Evolutionary conservation across 2,329 filamentous ascomycete genomes (phyloP), one percentile per base, ranked within the genome.

Genomic region (Ceratocystis harringtonii): DNA sequence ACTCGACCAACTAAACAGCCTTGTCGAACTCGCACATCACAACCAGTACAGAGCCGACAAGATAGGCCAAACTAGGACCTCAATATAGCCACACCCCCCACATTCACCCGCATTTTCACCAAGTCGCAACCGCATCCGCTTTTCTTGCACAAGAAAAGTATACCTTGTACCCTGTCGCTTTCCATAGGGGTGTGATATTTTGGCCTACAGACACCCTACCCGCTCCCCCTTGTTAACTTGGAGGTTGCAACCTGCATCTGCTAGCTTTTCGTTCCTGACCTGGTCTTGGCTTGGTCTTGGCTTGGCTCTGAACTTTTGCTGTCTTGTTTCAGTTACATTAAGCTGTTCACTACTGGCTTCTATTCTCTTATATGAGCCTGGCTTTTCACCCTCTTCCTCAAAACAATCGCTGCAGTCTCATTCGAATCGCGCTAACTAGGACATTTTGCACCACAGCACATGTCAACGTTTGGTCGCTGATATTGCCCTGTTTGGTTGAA

Each of bases 251-350:
- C 44, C 43, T 55, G 48, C n/a, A 55, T 57, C 45, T 22, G 43
- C 36, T 28, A 57, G 50, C 45, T 64, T 22, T 64, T 64, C 62
- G 32, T 64, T 64, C 61, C 61, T 43, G 62, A 30, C 19, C 45
- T 57, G 45, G 45, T 17, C 30, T 57, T 64, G 62, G 62, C 48
- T 41, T 50, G 43, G 12, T 5, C 32, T 44, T 52, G 25, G 22
- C 36, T 22, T 36, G 32, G 36, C 48, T 25, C 19, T 52, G 48
- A 2, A 52, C 48, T 52, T 52, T 52, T 52, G 48, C 48, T 52
- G 30, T 52, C 48, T 52, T 52, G 48, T 52, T 52, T 52, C 48
- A 52, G 48, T 52, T 52, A 52, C 48, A 52, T 52, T 52, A 52
- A 52, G 19, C 58, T 61, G 32, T 22, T 61, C 36, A 12, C 57